Evolutionary conservation across 2,329 filamentous ascomycete species (phyloP).

Genomic region (Orbilia quercus): DNA sequence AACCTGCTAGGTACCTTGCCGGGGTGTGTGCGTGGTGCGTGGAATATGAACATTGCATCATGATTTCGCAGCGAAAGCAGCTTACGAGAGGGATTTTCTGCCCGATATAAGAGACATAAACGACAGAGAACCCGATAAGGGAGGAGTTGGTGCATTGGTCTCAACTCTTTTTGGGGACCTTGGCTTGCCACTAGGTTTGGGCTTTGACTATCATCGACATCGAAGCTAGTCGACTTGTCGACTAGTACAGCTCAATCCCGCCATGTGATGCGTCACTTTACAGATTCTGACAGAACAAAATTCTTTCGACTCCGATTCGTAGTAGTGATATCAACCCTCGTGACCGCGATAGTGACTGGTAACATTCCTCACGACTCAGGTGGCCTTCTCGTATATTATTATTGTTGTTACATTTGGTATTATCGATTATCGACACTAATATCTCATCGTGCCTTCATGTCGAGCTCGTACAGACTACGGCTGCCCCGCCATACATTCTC

Average conservation of each 20-base stretch:
- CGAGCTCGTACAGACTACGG: conserved; percentile 77
- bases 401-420: conserved; percentile 19
- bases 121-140: neutral
- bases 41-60: conserved; percentile 42
- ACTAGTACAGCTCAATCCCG: no score
- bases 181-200: neutral
- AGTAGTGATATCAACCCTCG: conserved; percentile 15
- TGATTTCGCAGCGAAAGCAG: conserved; percentile 23
- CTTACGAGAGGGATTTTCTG: conserved; percentile 37
- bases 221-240: conserved; percentile 6
- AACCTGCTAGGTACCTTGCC: conserved; percentile 1
- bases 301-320: neutral
- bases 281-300: conserved; percentile 43
- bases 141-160: neutral
- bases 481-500: conserved; percentile 92
- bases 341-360: conserved; percentile 12
- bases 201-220: neutral
- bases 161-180: neutral
- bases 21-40: conserved; percentile 19
- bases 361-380: conserved; percentile 16
- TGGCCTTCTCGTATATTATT: conserved; percentile 3
- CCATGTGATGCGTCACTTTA: conserved; percentile 41
- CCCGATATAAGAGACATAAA: no score
- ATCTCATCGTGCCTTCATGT: conserved; percentile 33
- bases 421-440: conserved; percentile 3